Evolutionary conservation across 257 asterid species (phyloP).

Genomic region (Solanum verrucosum): DNA sequence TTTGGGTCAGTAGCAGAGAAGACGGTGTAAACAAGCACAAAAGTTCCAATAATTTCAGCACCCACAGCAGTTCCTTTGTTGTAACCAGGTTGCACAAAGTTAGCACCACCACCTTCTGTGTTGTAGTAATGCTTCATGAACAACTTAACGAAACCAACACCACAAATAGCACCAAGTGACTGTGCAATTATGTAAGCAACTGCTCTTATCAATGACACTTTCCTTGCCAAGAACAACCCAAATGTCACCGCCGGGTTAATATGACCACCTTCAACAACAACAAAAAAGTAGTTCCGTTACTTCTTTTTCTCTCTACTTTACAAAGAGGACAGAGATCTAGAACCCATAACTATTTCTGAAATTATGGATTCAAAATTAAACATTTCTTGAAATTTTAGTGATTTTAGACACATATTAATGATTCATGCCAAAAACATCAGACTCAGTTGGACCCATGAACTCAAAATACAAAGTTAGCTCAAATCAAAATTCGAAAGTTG

Average conservation of each 20-base stretch:
- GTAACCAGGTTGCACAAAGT: background rate
- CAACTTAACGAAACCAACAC: constrained; percentile 10
- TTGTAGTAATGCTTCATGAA: background rate
- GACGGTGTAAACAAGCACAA: background rate
- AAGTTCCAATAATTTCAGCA: constrained; percentile 3
- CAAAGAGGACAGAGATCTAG: background rate
- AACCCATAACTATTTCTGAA: background rate
- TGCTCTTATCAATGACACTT: constrained; percentile 8
- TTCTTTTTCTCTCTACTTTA: background rate
- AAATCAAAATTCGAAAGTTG: background rate
- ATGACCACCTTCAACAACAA: constrained; percentile 1
- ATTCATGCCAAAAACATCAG: background rate
- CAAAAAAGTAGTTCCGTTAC: background rate
- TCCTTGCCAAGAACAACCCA: constrained; percentile 14
- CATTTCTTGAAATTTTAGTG: background rate
- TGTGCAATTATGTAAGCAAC: constrained; percentile 4
- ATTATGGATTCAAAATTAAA: background rate
- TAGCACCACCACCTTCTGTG: background rate
- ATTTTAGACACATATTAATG: background rate
- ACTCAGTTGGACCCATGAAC: background rate
- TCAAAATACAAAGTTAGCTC: background rate
- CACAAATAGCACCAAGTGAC: constrained; percentile 11
- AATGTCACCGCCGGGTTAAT: constrained; percentile 10
- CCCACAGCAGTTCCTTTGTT: background rate
- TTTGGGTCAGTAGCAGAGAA: background rate